Conservation (phyloP, 371 early-diverging fungal species). For the Basidiobolus meristosporus region DNA sequence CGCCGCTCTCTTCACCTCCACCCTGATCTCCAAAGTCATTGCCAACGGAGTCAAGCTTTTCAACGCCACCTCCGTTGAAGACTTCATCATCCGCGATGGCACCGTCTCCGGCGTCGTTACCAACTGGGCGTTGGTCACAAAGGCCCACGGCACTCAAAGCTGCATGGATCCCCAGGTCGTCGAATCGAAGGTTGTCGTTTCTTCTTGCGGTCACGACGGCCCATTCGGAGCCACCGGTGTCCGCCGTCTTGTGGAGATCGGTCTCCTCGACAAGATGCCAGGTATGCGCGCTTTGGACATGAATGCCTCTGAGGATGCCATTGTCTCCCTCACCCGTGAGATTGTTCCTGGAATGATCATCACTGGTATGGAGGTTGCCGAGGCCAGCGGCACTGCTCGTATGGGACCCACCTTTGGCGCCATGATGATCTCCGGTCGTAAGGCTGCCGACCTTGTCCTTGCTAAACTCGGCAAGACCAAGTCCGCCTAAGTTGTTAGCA, state of each 20-base stretch:
- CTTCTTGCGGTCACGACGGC: conserved; percentile 53
- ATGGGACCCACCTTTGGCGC: conserved; percentile 56
- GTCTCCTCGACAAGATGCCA: conserved; percentile 27
- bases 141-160: conserved; percentile 43
- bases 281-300: conserved; percentile 56
- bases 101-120: conserved; percentile 40
- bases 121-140: conserved; percentile 56
- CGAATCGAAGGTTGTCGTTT: conserved; percentile 45
- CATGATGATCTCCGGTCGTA: conserved; percentile 51
- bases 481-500: too few relatives aligned
- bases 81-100: conserved; percentile 44
- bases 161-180: conserved; percentile 66
- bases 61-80: conserved; percentile 59
- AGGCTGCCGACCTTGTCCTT: conserved; percentile 36
- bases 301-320: conserved; percentile 49
- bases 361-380: conserved; percentile 54
- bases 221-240: conserved; percentile 54
- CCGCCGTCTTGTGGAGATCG: conserved; percentile 42
- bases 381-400: conserved; percentile 31
- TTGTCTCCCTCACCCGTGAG: conserved; percentile 45
- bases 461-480: too few relatives aligned
- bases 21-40: conserved; percentile 44
- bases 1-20: conserved; percentile 60
- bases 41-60: conserved; percentile 50
- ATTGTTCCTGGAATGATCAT: conserved; percentile 51